Base-by-base conservation (phyloP, 2,329 filamentous ascomycete species). In the Verticillium zaregamsianum region DNA sequence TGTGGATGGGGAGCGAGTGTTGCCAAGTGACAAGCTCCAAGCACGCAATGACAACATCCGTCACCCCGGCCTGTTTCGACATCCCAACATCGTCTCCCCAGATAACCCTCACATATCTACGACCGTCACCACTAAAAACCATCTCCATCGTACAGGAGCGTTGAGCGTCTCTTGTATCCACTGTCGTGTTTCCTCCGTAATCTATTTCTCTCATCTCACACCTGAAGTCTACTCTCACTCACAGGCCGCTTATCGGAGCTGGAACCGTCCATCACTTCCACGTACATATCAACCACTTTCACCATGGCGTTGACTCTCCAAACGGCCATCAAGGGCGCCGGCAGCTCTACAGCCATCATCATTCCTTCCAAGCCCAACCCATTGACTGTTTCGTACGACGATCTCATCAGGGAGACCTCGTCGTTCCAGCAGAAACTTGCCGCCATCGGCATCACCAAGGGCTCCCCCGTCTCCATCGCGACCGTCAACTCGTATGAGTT, bases 401-500 rank as follows among this genome's bases (percentile, higher is more conserved):
- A 87, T 70, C 85, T 96, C 59, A 75, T 83, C 59, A 73, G 82
- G 64, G 88, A 93, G 71, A 84, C 92, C 61, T 76, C 80, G 54
- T 78, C 83, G 17, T 94, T 95, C 79, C 92, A 95, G 79, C 80
- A 82, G 72, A 91, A 92, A 77, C 86, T 96, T 65, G 91, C 92
- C 28, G 82, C 82, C 57, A 82, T 94, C 61, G 92, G 92, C 66
- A 86, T 96, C 65, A 80, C 82, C 61, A 82, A 84, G 54, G 82
- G 84, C 66, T 85, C 88, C 15, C 88, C 91, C 56, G 91, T 96
- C 59, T 95, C 91, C 57, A 93, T 96, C 72, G 90, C 92, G 32
- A 84, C 93, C 20, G 85, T 90, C 63, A 96, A 96, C 79, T 92
- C 89, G 59, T 93, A 92, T 76, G 91, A 93, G 74, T 95, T 96